These are phyloP conservation scores for Mortierella sp. DNA, from an alignment of 371 early-diverging fungal genomes.

Conservation along the genomic window DNA sequence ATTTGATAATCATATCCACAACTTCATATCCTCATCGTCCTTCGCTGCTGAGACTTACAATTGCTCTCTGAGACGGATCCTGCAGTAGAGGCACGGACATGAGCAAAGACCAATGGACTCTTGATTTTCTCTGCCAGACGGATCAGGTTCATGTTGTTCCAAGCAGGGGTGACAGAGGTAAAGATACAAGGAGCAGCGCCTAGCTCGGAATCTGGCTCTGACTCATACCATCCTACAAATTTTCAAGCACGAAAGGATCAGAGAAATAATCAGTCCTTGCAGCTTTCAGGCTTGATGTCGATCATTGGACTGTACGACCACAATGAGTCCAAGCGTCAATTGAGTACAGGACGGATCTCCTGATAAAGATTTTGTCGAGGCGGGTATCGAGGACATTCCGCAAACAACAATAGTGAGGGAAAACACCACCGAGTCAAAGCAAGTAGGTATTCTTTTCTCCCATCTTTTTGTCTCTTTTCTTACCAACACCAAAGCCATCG, in stretches of 20 bases:
- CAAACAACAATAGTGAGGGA: too few relatives aligned
- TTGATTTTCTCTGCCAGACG: constrained; percentile 86
- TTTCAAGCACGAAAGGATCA: background rate
- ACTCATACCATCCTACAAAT: constrained; percentile 78
- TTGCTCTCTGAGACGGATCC: constrained; percentile 87
- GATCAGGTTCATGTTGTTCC: constrained; percentile 86
- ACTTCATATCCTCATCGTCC: background rate
- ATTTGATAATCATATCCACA: too few relatives aligned
- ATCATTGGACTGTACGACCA: background rate
- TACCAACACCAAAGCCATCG: constrained; percentile 89
- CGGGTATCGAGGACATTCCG: background rate
- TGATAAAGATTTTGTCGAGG: background rate
- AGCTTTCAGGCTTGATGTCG: background rate
- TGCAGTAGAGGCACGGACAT: constrained; percentile 87
- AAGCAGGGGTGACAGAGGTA: constrained; percentile 90
- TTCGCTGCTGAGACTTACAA: constrained; percentile 65
- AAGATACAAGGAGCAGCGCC: constrained; percentile 83
- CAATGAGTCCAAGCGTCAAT: background rate
- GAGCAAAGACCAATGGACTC: constrained; percentile 85
- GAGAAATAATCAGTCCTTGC: background rate
- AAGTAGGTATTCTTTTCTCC: background rate
- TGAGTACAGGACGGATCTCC: background rate
- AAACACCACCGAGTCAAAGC: too few relatives aligned
- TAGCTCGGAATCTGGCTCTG: constrained; percentile 60
- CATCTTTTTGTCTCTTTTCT: background rate